Base-by-base conservation (phyloP, 2,329 filamentous ascomycete genomes). In the Ophiostoma ulmi region DNA sequence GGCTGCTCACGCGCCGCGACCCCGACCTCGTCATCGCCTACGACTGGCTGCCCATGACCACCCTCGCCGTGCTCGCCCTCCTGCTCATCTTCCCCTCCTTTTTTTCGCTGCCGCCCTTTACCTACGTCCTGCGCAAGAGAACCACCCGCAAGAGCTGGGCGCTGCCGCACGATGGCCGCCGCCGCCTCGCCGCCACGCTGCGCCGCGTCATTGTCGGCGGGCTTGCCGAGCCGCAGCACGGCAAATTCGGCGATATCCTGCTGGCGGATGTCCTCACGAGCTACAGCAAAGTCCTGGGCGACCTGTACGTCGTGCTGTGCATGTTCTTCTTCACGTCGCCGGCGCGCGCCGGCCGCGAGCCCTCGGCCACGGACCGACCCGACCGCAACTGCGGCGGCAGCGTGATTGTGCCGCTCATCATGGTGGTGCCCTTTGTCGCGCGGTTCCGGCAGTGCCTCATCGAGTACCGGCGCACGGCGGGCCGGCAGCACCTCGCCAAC, bases 181-280 rank as follows among this genome's bases (percentile, higher is more conserved):
- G 87, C 69, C 88, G 93, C 1, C 91, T 97, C 63, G 86, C 96
- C 66, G 81, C 86, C 13, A 94, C 89, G 0, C 82, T 98, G 64
- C 88, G 88, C 72, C 90, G 95, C 71, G 88, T 98, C 72, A 88
- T 87, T 75, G 82, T 97, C 63, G 95, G 95, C 35, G 94, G 94
- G 0, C 85, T 99, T 35, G 94, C 95, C 17, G 90, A 94, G 79
- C 84, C 91, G 0, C 87, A 91, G 75, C 91, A 97, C 79, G 93
- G 94, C 70, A 97, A 97, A 78, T 98, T 98, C 76, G 94, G 93
- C 70, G 95, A 99, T 78, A 91, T 98, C 69, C 82, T 99, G 72
- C 87, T 99, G 22, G 94, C 95, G 44, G 95, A 99, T 85, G 94
- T 93, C 70, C 81, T 98, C 75, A 99, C 95, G 61, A 96, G 92